Conservation (phyloP, 2,329 filamentous ascomycete genomes). For the Pseudocercospora macadamiae region DNA sequence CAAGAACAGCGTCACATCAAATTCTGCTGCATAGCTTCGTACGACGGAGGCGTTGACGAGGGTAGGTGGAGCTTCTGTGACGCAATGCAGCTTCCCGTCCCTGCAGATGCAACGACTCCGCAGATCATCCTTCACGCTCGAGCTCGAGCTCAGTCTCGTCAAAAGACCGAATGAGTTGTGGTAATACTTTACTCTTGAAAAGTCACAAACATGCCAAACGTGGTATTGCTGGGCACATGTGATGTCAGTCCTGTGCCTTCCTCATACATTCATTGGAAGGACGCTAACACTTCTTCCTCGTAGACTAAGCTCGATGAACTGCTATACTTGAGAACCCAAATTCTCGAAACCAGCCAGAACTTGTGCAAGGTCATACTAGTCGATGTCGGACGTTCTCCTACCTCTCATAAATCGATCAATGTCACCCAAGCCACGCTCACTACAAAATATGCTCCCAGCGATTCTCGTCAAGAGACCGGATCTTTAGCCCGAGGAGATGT, state of each 20-base stretch:
- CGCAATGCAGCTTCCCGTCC: constrained; percentile 11
- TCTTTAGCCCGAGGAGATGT: constrained; percentile 57
- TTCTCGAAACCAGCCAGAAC: constrained; percentile 39
- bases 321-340: constrained; percentile 55
- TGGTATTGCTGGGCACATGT: constrained; percentile 64
- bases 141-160: background rate
- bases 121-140: background rate
- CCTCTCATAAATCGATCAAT: constrained; percentile 51
- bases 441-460: constrained; percentile 34
- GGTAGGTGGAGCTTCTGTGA: constrained; percentile 5
- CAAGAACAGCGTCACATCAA: background rate
- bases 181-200: background rate
- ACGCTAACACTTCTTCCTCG: background rate
- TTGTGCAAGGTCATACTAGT: constrained; percentile 51
- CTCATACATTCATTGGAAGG: no score
- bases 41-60: background rate
- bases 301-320: constrained; percentile 63
- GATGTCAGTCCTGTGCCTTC: constrained; percentile 53
- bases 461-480: constrained; percentile 34
- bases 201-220: constrained; percentile 36
- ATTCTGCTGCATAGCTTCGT: constrained; percentile 3
- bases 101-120: constrained; percentile 1
- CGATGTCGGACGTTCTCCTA: constrained; percentile 57
- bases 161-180: no score
- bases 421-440: constrained; percentile 52